A percentile compares a stretch with the other conserved stretches of the same genome.
Conservation (phyloP, 805 yeast genomes). For the Cephaloascus fragrans region DNA sequence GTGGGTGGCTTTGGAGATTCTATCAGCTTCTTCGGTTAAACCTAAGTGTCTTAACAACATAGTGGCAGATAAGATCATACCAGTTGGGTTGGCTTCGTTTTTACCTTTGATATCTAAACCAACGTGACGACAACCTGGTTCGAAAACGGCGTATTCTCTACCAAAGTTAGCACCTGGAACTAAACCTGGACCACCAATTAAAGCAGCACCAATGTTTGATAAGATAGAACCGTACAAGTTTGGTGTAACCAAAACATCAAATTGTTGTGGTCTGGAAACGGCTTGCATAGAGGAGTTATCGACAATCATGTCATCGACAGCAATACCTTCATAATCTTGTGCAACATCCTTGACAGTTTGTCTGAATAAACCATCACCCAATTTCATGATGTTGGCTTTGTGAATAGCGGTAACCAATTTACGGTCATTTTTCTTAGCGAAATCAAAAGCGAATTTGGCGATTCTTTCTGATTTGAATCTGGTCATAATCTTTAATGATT, state of each 20-base stretch:
- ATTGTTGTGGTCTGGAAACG: conserved; percentile 95
- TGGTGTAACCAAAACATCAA: conserved; percentile 96
- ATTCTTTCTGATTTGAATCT: conserved; percentile 92
- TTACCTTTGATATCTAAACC: conserved; percentile 94
- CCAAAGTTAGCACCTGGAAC: conserved; percentile 99
- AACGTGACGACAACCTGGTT: conserved; percentile 99
- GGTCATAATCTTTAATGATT: conserved; percentile 91
- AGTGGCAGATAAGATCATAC: conserved; percentile 85
- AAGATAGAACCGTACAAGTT: conserved; percentile 96
- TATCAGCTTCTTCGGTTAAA: conserved; percentile 73
- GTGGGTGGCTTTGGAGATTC: conserved; percentile 82
- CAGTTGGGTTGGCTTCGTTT: conserved; percentile 96
- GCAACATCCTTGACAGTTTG: conserved; percentile 81
- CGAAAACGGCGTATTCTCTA: conserved; percentile 94
- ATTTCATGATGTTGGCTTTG: conserved; percentile 98
- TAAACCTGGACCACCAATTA: conserved; percentile 95
- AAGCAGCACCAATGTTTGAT: conserved; percentile 96
- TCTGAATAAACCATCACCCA: conserved; percentile 97
- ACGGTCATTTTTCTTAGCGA: conserved; percentile 87
- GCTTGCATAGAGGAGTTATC: conserved; percentile 99
- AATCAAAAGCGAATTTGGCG: conserved; percentile 95
- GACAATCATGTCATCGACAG: conserved; percentile 87
- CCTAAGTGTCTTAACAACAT: conserved; percentile 95
- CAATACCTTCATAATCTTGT: conserved; percentile 75
- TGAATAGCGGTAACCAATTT: conserved; percentile 92